Conservation (phyloP, 2,329 filamentous ascomycete genomes). For the Aureobasidium subglaciale region DNA sequence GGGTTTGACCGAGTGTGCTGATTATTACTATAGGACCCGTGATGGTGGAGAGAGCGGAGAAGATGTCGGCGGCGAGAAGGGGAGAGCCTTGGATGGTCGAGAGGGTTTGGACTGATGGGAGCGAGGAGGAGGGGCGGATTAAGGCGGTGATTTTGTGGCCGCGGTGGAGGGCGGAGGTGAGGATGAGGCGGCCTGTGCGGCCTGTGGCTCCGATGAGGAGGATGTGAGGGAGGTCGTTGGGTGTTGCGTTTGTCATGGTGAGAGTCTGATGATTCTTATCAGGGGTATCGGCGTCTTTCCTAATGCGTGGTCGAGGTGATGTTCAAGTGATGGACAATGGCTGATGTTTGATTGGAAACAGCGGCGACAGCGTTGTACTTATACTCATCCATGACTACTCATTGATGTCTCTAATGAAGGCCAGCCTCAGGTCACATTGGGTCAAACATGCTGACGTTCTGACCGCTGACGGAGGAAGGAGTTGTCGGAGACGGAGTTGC, state of each 20-base stretch:
- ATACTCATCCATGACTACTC: neutral
- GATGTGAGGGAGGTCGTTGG: constrained; percentile 20
- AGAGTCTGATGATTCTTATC: too few species aligned
- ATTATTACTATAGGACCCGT: constrained; percentile 18
- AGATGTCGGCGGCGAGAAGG: neutral
- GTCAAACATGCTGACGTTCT: too few species aligned
- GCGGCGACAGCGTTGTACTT: too few species aligned
- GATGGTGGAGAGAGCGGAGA: constrained; percentile 30
- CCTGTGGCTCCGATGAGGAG: constrained; percentile 43
- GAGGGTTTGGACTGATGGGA: constrained; percentile 29
- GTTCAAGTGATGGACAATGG: neutral
- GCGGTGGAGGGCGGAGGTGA: constrained; percentile 34
- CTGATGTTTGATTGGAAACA: neutral
- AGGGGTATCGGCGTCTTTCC: neutral
- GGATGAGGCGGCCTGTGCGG: constrained; percentile 38
- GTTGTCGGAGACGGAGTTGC: neutral
- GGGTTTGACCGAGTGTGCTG: constrained; percentile 8
- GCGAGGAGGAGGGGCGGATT: constrained; percentile 31
- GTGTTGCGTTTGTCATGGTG: neutral
- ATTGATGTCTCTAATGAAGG: too few species aligned
- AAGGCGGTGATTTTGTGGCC: constrained; percentile 41
- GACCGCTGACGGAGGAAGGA: neutral
- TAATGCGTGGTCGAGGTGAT: neutral
- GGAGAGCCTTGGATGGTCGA: constrained; percentile 22
- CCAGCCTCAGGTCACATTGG: too few species aligned